Base-by-base conservation (phyloP, 257 asterid species). In the Solanum lycopersicoides region DNA sequence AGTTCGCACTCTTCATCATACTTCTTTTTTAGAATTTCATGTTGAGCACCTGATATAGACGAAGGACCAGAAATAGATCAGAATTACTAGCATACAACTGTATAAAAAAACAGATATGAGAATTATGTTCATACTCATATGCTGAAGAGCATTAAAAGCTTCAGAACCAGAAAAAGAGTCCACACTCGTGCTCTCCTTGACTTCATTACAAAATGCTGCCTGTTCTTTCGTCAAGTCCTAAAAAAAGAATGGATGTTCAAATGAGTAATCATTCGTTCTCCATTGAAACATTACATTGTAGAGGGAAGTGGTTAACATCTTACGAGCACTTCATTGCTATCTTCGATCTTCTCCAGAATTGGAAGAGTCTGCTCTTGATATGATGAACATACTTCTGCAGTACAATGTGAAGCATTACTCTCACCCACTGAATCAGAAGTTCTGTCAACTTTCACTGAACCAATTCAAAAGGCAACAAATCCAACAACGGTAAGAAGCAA, bases 131-230 rank as follows among this genome's bases (percentile, higher is more conserved):
- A 28, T 88, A 95, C 99, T 89, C 47, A 95, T 91, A 90, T 90
- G 91, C 93, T 93, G 95, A 74, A 94, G 96, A 90, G 93, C 92
- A 63, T 83, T 60, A 74, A 89, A 80, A 74, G 92, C 89, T 89
- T 94, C 97, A 21, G 93, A 88, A 41, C 94, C 94, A 86, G 95
- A 88, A 80, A 95, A 90, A 87, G 94, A 86, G 89, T 95, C 94
- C 84, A 86, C 83, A 63, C 93, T 92, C 79, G 92, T 88, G 89
- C 88, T 56, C 25, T 56, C 91, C 93, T 94, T 94, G 41, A 96
- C 95, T 91, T 95, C 95, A 84, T 90, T 68, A 71, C 93, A 89
- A 69, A 94, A 86, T 86, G 88, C 89, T 60, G 90, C 80, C 60
- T 95, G 96, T 60, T 94, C 96, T 85, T 89, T 83, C 89, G 84